A percentile compares a stretch with the other conserved stretches of the same genome.
Conservation (phyloP, 73 alveolate genomes). For the Tetrahymena elliotti region DNA sequence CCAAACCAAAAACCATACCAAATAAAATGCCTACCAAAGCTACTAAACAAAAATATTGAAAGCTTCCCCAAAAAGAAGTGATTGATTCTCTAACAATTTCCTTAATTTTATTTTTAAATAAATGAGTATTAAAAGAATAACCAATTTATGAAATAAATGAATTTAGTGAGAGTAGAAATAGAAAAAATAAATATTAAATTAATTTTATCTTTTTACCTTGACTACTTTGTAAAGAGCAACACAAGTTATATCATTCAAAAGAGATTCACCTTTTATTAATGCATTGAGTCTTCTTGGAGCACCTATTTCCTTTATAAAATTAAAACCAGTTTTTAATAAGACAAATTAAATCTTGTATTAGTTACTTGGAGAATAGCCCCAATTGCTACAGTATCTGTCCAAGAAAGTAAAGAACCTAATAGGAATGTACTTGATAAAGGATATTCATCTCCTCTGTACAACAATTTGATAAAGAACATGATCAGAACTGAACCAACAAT, state of each 20-base stretch:
- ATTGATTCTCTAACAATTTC: conserved; percentile 28
- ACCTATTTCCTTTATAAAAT: conserved; percentile 47
- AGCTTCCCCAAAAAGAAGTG: conserved; percentile 6
- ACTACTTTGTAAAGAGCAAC: conserved; percentile 31
- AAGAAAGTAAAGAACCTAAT: conserved; percentile 60
- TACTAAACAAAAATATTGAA: background rate
- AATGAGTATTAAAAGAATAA: no score
- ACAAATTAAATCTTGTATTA: background rate
- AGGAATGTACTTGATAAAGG: conserved; percentile 55
- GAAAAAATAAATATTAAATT: no score
- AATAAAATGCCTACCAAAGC: conserved; percentile 49
- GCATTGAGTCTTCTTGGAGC: conserved; percentile 50
- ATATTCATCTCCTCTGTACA: conserved; percentile 46
- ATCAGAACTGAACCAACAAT: conserved; percentile 20
- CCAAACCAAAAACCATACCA: conserved; percentile 49
- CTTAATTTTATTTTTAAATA: background rate
- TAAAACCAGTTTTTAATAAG: background rate
- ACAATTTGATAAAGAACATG: conserved; percentile 6
- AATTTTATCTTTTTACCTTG: background rate
- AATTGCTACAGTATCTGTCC: conserved; percentile 75
- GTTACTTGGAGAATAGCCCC: conserved; percentile 12
- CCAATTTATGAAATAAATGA: no score
- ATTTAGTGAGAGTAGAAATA: no score
- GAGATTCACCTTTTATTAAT: conserved; percentile 61
- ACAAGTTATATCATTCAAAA: conserved; percentile 64